Evolutionary conservation across 805 yeast species (phyloP), one percentile per base, ranked within the genome.

Genomic region (Wickerhamomyces chambardii): DNA sequence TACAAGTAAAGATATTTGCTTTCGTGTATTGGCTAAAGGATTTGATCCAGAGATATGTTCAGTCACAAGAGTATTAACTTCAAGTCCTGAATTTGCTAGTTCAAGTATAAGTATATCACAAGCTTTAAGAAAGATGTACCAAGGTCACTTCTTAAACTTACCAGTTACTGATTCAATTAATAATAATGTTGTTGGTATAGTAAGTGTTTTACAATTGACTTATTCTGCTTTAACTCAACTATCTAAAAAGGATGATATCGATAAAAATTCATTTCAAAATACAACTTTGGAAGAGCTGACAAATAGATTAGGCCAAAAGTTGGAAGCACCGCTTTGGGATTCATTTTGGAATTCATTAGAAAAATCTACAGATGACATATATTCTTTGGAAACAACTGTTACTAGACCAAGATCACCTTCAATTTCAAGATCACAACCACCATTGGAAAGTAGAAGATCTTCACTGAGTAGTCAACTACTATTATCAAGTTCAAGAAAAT

Each of bases 91-190:
- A 34, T 66, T 61, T 55, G 73, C 72, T 1, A 56, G 50, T 19
- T 59, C 55, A 24, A 40, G 50, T 11, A 45, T 61, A 41, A 61
- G 59, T 3, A 61, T 67, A n/a, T 63, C 64, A 36, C 56, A 60
- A 5, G 73, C 71, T 6, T 44, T 67, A 36, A 52, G 70, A 40
- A 43, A 64, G 36, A 67, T 67, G 73, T 67, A 61, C 39, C 66
- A 63, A 33, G 73, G 73, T 0, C 63, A 65, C 38, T 67, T 61
- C 36, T 40, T 67, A 33, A 67, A 65, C 37, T 43, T 67, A 33
- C 73, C 73, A 1, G 62, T 66, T 8, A 56, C 55, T 30, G 53
- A 59, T 39, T 44, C 47, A 6, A 17, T 5, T 15, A 25, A 29
- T 4, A 48, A 52, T 4, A 42, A 37, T 21, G 53, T 67, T 4